Evolutionary conservation across 2,329 filamentous ascomycete genomes (phyloP).

Genomic region (Thelonectria rubi): DNA sequence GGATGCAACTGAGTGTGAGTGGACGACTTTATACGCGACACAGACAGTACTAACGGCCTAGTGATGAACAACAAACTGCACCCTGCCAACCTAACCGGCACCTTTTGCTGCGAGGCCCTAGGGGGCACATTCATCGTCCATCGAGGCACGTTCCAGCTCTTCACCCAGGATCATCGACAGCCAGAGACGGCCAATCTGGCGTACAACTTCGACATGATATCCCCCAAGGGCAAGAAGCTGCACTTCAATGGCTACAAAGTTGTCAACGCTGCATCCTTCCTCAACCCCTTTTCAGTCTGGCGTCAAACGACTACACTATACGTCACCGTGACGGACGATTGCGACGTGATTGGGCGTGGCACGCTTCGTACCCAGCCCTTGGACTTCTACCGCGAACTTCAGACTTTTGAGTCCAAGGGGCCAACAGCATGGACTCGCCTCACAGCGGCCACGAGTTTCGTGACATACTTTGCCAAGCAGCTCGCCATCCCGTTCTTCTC

Average conservation of each 20-base stretch:
- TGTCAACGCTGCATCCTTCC: slow-evolving; percentile 67
- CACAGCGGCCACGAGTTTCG: slow-evolving; percentile 14
- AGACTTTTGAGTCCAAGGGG: slow-evolving; percentile 55
- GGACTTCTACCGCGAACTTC: slow-evolving; percentile 65
- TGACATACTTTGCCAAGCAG: slow-evolving; percentile 24
- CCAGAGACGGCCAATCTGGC: slow-evolving; percentile 67
- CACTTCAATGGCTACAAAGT: slow-evolving; percentile 71
- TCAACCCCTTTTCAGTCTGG: slow-evolving; percentile 67
- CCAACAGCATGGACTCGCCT: slow-evolving; percentile 22
- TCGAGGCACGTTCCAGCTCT: slow-evolving; percentile 66
- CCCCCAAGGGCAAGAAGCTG: slow-evolving; percentile 60
- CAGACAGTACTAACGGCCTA: slow-evolving; percentile 9
- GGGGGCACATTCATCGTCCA: slow-evolving; percentile 65
- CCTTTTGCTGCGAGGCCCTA: slow-evolving; percentile 50
- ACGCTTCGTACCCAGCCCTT: slow-evolving; percentile 64
- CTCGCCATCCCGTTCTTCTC: slow-evolving; percentile 31
- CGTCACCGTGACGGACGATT: slow-evolving; percentile 62
- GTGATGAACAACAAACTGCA: slow-evolving; percentile 26
- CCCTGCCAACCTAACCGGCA: slow-evolving; percentile 62
- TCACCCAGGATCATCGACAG: slow-evolving; percentile 62
- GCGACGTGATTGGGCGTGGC: slow-evolving; percentile 59
- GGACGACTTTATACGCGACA: not conserved
- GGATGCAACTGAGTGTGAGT: slow-evolving; percentile 45
- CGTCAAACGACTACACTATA: slow-evolving; percentile 69
- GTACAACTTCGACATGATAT: slow-evolving; percentile 69